Base-by-base conservation (phyloP, 257 asterid genomes). In the Rhazya stricta region DNA sequence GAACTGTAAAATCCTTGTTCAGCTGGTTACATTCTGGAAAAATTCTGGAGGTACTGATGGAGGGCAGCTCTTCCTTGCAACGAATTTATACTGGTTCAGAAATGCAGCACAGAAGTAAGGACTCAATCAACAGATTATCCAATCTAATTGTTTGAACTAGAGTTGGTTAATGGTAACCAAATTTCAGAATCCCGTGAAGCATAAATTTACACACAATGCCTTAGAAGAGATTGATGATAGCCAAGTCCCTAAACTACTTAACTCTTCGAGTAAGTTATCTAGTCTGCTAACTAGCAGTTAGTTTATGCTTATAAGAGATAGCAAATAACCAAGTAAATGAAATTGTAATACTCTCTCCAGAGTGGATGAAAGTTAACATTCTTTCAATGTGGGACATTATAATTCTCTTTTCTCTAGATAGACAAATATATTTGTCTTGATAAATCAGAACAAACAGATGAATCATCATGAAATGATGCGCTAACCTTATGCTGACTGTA, bases 401-500 rank as follows among this genome's bases (percentile, higher is more conserved):
- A 3, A 3, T 48, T 48, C 73, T 25, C 16, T 29, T 29, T 10
- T 25, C 39, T 48, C 21, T 46, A 15, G 10, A 48, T 67, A 41
- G 29, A 21, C 29, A 57, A n/a, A 57, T 25, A 25, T 1, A 25
- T 27, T 58, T 11, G 19, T 11, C 2, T 58, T 27, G 66, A 27
- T n/a, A 58, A 5, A 16, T 72, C 32, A 34, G 39, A 25, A 45
- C 45, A 27, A 3, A 34, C 8, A 51, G 39, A 61, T 23, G 1
- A 32, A 27, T 16, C 37, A 6, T 15, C 61, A 12, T 30, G 32
- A 21, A 25, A 50, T 43, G 58, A 48, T 42, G 60, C 65, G 32
- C 77, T 43, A 78, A 92, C 99, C 98, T 90, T 94, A 61, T 94
- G 99, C 79, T 94, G 99, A 67, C 98, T 89, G 85, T 94, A 94